Conservation (phyloP, 164 flowering plant species). For the Taxillus chinensis region DNA sequence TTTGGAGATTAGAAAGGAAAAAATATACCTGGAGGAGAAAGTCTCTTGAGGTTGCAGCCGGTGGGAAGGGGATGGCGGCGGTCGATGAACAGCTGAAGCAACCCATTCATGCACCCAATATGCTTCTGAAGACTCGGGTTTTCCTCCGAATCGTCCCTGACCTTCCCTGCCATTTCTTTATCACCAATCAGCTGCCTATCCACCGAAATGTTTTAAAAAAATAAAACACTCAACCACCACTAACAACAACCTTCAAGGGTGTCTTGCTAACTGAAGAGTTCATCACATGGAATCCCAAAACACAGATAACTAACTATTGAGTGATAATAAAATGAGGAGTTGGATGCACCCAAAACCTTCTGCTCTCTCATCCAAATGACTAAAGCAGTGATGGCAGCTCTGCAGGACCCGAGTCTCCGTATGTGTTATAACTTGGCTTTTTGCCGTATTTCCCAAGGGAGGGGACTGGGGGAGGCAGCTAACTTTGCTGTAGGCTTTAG, state of each 20-base stretch:
- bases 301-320: background rate
- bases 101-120: conserved; percentile 57
- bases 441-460: too few relatives aligned
- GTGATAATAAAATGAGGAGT: conserved; percentile 9
- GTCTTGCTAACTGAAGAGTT: conserved; percentile 12
- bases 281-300: conserved; percentile 7
- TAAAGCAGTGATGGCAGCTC: conserved; percentile 2
- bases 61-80: conserved; percentile 48
- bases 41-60: conserved; percentile 29
- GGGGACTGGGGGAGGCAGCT: too few relatives aligned
- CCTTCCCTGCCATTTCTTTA: conserved; percentile 32
- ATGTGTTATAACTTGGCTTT: too few relatives aligned
- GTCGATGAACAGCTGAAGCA: conserved; percentile 49
- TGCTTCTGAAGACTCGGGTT: conserved; percentile 40
- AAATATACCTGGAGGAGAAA: conserved; percentile 32
- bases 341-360: conserved; percentile 9
- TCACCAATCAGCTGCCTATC: background rate
- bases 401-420: too few relatives aligned
- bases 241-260: background rate
- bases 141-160: conserved; percentile 31
- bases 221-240: background rate
- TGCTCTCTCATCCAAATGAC: conserved; percentile 3
- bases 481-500: too few relatives aligned
- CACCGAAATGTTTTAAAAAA: background rate
- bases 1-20: background rate